Evolutionary conservation across 2,329 filamentous ascomycete species (phyloP).

Genomic region (Colletotrichum lini): DNA sequence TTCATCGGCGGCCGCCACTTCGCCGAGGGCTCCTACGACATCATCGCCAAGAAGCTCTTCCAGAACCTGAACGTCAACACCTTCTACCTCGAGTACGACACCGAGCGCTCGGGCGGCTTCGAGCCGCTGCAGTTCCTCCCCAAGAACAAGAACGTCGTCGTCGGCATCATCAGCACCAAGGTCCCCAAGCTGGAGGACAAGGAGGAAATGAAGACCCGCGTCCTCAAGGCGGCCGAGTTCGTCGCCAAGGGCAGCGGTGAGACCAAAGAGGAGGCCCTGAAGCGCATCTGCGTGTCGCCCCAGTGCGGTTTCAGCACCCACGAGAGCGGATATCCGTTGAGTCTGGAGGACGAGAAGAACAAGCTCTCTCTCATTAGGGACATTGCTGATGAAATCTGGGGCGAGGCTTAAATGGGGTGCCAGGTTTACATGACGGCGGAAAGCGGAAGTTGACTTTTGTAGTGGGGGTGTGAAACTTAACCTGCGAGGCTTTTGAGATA

Average conservation of each 20-base stretch:
- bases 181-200: constrained; percentile 73
- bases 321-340: constrained; percentile 79
- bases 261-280: constrained; percentile 76
- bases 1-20: constrained; percentile 78
- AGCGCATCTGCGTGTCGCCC: constrained; percentile 77
- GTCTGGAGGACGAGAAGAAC: constrained; percentile 78
- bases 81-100: constrained; percentile 80
- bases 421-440: no score
- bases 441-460: no score
- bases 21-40: constrained; percentile 76
- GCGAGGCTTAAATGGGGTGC: constrained; percentile 45
- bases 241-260: constrained; percentile 78
- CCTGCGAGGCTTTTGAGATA: not conserved
- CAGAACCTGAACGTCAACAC: constrained; percentile 74
- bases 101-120: constrained; percentile 74
- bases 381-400: constrained; percentile 82
- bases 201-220: constrained; percentile 72
- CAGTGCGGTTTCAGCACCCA: constrained; percentile 84
- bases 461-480: constrained; percentile 7
- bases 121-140: constrained; percentile 75
- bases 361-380: constrained; percentile 80
- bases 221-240: constrained; percentile 75
- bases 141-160: constrained; percentile 73
- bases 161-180: constrained; percentile 76
- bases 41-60: constrained; percentile 77